Evolutionary conservation across 768 basidiomycete species (phyloP).

Genomic region (Tulasnella calospora): DNA sequence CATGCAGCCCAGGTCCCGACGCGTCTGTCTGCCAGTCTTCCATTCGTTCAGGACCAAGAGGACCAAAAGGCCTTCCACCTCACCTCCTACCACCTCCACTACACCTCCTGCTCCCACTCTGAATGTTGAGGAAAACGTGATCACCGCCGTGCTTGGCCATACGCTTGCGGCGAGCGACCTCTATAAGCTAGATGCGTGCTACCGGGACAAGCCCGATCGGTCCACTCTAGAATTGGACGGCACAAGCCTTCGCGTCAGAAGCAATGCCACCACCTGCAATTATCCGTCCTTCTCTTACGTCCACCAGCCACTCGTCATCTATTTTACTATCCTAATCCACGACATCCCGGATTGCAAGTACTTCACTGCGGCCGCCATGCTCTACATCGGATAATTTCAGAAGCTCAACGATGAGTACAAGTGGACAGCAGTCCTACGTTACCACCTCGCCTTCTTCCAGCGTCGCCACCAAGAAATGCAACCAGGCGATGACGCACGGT

Average conservation of each 20-base stretch:
- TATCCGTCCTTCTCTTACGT: conserved; percentile 28
- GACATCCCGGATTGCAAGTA: background rate
- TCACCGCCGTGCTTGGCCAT: conserved; percentile 10
- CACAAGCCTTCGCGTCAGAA: conserved; percentile 22
- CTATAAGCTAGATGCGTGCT: conserved; percentile 27
- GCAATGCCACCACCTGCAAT: conserved; percentile 26
- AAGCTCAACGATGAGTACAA: conserved; percentile 22
- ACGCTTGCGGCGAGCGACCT: conserved; percentile 30
- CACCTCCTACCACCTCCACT: too few relatives aligned
- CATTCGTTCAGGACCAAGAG: too few relatives aligned
- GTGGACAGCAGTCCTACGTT: conserved; percentile 26
- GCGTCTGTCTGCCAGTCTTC: too few relatives aligned
- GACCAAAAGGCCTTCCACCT: too few relatives aligned
- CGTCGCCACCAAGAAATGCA: background rate
- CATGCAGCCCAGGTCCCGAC: too few relatives aligned
- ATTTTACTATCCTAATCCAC: conserved; percentile 26
- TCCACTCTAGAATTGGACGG: conserved; percentile 24
- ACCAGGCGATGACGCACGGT: background rate
- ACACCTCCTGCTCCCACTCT: too few relatives aligned
- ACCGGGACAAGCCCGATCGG: conserved; percentile 28
- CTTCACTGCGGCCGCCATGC: background rate
- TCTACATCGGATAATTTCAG: conserved; percentile 24
- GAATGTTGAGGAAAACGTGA: conserved; percentile 29
- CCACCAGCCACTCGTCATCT: conserved; percentile 28
- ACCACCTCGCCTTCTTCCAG: conserved; percentile 19